Evolutionary conservation across 768 basidiomycete genomes (phyloP), one percentile per base, ranked within the genome.

Genomic region (Tephrocybe sp.): DNA sequence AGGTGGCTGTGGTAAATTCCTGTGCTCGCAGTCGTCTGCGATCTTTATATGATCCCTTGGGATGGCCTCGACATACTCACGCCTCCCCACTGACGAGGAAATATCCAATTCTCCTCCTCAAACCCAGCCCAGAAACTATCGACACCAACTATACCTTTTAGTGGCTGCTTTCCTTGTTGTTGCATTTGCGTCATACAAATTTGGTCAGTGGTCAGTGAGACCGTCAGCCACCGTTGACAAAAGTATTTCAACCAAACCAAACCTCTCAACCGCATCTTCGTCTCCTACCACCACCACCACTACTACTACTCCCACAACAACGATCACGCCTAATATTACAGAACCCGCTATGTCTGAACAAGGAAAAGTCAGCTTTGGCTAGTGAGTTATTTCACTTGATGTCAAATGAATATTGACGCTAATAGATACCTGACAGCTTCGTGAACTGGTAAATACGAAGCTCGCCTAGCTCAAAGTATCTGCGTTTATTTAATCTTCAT

Each of bases 281-380:
- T 38, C 49, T 21, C 16, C 55, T 33, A 42, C 47, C 16, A 25
- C 47, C 45, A 41, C 33, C 34, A 55, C 25, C 19, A 30, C 48
- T 21, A n/a, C 50, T 34, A 47, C 47, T 43, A 25, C 45, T 39
- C 54, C 24, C 23, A 50, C 24, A 39, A 34, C 23, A 44, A 42
- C 34, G 13, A 46, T 13, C 23, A 37, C 19, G 37, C 41, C 25
- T 33, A 40, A 57, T 3, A 52, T 57, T 3, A 52, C 61, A 47
- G 52, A 52, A 49, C 45, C 55, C 57, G 25, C 52, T 56, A 53
- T 53, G 55, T 54, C 63, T 15, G 74, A 77, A 70, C 68, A 73
- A 13, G 81, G 81, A 53, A 91, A 88, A 66, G 82, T 82, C 62
- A 89, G 84, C 52, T 79, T 91, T 57, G 88, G 87, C 75, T 91